Evolutionary conservation across 2,329 filamentous ascomycete genomes (phyloP), one percentile per base, ranked within the genome.

Genomic region (Pseudogymnoascus sp.): DNA sequence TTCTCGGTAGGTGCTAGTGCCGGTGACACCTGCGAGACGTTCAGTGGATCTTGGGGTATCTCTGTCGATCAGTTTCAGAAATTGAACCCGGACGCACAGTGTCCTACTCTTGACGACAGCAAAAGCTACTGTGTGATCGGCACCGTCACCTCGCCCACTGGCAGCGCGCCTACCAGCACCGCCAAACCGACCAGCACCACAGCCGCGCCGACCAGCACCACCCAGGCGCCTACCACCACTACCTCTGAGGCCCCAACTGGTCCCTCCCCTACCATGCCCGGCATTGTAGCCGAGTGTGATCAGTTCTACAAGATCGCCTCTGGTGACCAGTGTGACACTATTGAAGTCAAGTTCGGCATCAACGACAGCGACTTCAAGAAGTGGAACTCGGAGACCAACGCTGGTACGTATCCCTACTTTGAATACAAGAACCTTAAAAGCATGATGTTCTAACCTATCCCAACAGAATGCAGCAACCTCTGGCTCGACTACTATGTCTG

Each of bases 1-100:
- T 31, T 31, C 29, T 31, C 29, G 8, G 29, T 31, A 11, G 29
- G 8, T 31, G 29, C 29, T 31, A 31, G 10, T 31, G 29, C 8
- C 29, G 29, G 29, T 31, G 29, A 31, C 29, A 31, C 29, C 8
- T 31, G 29, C 29, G 29, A 31, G 29, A 31, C 29, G 29, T 31
- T 31, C 29, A 31, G 29, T 31, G 29, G 29, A 31, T 10, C 8
- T 31, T 72, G 71, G 71, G 70, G 67, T 11, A 14, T 71, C 31
- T 63, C 63, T 5, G 64, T 68, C 31, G 63, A 66, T 11, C 64
- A 66, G 4, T 69, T 73, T 23, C 64, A 67, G 63, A 62, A 63
- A 5, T 64, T 71, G 66, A 73, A 72, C 65, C 71, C 71, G 3
- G 67, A 68, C 40, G 64, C 69, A 29, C 63, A 67, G 21, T 73